Evolutionary conservation across 2,329 filamentous ascomycete species (phyloP).

Genomic region (Lecanicillium sp.): DNA sequence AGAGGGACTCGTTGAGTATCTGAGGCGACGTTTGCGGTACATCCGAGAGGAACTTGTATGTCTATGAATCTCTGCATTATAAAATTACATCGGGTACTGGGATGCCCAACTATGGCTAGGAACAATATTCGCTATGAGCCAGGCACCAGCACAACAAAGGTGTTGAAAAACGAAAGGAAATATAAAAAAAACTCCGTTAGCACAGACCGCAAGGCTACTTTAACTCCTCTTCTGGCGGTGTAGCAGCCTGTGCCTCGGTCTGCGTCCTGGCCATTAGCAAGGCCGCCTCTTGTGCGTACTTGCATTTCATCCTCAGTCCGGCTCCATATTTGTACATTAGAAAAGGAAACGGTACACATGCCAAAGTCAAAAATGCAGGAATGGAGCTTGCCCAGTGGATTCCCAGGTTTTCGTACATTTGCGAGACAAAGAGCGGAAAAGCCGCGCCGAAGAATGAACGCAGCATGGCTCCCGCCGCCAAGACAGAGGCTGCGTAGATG

Average conservation of each 20-base stretch:
- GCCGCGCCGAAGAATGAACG: conserved; percentile 60
- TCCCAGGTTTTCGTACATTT: conserved; percentile 46
- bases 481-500: conserved; percentile 63
- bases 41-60: background rate
- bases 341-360: conserved; percentile 62
- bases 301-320: background rate
- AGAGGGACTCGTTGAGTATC: background rate
- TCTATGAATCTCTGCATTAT: background rate
- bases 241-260: background rate
- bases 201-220: background rate
- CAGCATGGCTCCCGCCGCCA: conserved; percentile 62
- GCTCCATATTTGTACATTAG: conserved; percentile 62
- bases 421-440: conserved; percentile 60
- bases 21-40: background rate
- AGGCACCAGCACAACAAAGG: background rate
- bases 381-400: conserved; percentile 66
- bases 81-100: background rate
- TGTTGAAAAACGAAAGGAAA: background rate
- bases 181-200: background rate
- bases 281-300: background rate
- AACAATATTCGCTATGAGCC: background rate
- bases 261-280: background rate
- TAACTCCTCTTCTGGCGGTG: background rate
- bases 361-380: conserved; percentile 61
- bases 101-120: background rate